Evolutionary conservation across 1,284 basidiomycete genomes (phyloP).

Genomic region (Leccinum variabile): DNA sequence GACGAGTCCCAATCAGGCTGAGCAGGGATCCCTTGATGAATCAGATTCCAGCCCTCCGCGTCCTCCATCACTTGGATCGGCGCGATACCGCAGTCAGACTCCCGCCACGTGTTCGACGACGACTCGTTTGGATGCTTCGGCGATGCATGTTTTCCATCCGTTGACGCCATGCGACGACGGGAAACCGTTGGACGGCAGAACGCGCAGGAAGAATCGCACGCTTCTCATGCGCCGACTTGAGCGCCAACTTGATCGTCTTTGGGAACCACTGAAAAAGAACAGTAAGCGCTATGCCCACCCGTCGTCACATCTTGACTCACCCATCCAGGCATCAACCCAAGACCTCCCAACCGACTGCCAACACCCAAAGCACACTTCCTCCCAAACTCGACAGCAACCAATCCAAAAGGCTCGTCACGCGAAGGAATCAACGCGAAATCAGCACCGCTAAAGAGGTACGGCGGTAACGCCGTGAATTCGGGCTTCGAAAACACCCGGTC

Average conservation of each 20-base stretch:
- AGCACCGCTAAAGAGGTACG: constrained; percentile 89
- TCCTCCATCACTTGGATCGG: constrained; percentile 45
- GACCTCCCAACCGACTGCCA: constrained; percentile 87
- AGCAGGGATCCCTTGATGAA: constrained; percentile 47
- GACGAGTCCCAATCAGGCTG: constrained; percentile 57
- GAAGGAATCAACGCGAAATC: constrained; percentile 94
- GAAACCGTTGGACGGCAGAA: constrained; percentile 92
- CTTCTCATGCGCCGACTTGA: constrained; percentile 88
- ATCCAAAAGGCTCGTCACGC: constrained; percentile 92
- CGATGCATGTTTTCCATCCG: constrained; percentile 92
- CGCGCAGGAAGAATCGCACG: constrained; percentile 88
- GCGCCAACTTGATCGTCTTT: constrained; percentile 90
- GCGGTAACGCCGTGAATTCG: constrained; percentile 91
- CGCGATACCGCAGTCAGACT: constrained; percentile 64
- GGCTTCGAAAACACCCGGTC: constrained; percentile 92
- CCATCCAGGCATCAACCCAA: constrained; percentile 96
- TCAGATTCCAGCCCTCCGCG: constrained; percentile 57
- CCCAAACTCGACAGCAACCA: constrained; percentile 94
- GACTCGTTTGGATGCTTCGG: constrained; percentile 75
- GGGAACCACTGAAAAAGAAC: constrained; percentile 25
- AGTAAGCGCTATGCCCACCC: constrained; percentile 7
- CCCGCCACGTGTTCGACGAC: constrained; percentile 74
- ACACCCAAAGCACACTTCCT: constrained; percentile 94
- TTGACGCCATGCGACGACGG: constrained; percentile 94
- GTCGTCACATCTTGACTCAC: constrained; percentile 45